phyloP scores from a whole-genome alignment of 2,329 filamentous ascomycete genomes.

The Apiospora kogelbergensis region DNA sequence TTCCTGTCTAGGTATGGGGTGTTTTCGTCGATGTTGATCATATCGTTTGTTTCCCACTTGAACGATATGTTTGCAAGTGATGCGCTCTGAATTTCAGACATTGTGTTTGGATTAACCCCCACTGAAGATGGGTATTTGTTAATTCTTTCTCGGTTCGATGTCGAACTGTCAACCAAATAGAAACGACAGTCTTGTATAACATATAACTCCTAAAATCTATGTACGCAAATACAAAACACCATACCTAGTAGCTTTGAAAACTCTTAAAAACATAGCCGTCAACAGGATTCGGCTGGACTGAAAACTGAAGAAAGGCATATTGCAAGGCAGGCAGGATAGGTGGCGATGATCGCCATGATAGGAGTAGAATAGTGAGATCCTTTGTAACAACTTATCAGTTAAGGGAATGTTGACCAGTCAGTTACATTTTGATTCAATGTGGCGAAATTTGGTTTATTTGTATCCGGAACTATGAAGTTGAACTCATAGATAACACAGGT shows the following conservation, averaged over 20 bases:
- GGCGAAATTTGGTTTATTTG: not conserved
- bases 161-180: too few species aligned
- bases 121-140: too few species aligned
- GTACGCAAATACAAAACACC: too few species aligned
- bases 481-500: not conserved
- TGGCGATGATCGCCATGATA: not conserved
- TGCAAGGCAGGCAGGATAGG: not conserved
- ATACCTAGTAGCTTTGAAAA: too few species aligned
- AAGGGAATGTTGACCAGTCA: too few species aligned
- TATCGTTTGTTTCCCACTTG: not conserved
- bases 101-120: too few species aligned
- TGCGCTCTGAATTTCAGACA: not conserved
- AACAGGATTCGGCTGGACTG: too few species aligned
- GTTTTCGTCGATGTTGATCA: not conserved
- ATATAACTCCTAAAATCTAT: too few species aligned
- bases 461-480: not conserved
- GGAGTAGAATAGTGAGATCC: not conserved
- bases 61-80: not conserved
- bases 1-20: not conserved
- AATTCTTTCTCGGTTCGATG: too few species aligned
- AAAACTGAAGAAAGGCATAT: too few species aligned
- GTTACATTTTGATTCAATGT: not conserved
- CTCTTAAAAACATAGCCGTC: too few species aligned
- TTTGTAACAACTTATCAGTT: not conserved
- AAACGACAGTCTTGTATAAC: too few species aligned